These are phyloP conservation scores for Cocos nucifera DNA, from an alignment of 176 grass and related monocot species.

Conservation along the genomic window DNA sequence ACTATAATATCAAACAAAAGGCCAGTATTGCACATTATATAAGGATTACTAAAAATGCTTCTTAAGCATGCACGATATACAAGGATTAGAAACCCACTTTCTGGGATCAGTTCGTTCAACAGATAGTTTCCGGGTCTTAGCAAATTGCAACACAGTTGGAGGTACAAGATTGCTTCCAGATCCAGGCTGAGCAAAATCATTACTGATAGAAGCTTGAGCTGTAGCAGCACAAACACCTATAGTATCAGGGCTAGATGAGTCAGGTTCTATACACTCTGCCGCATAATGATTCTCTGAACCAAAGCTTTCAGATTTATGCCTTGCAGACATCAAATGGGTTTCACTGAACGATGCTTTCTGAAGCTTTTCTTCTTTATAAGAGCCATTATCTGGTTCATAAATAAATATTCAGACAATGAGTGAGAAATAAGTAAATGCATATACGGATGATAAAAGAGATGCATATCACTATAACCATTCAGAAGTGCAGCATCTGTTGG, in stretches of 20 bases:
- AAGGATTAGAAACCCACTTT: slow-evolving; percentile 41
- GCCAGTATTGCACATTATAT: no score
- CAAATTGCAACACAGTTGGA: slow-evolving; percentile 60
- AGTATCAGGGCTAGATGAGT: slow-evolving; percentile 17
- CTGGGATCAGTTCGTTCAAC: slow-evolving; percentile 52
- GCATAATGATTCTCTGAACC: slow-evolving; percentile 5
- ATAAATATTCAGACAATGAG: background rate
- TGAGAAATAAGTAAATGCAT: background rate
- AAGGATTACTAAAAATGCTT: no score
- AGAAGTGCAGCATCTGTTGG: background rate
- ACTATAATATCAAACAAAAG: no score
- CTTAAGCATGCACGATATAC: no score
- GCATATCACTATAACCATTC: slow-evolving; percentile 4
- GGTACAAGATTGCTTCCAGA: slow-evolving; percentile 31
- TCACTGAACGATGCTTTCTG: slow-evolving; percentile 4
- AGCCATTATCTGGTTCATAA: background rate
- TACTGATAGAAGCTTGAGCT: slow-evolving; percentile 38
- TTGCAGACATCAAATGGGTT: background rate
- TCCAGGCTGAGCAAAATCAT: slow-evolving; percentile 27
- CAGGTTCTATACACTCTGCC: slow-evolving; percentile 5
- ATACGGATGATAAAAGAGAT: background rate
- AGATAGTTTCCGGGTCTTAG: slow-evolving; percentile 57
- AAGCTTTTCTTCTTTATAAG: slow-evolving; percentile 9
- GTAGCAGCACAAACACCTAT: slow-evolving; percentile 14
- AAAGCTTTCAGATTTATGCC: slow-evolving; percentile 18